phyloP scores from a whole-genome alignment of 2,329 filamentous ascomycete species.

The Neonectria coccinea region DNA sequence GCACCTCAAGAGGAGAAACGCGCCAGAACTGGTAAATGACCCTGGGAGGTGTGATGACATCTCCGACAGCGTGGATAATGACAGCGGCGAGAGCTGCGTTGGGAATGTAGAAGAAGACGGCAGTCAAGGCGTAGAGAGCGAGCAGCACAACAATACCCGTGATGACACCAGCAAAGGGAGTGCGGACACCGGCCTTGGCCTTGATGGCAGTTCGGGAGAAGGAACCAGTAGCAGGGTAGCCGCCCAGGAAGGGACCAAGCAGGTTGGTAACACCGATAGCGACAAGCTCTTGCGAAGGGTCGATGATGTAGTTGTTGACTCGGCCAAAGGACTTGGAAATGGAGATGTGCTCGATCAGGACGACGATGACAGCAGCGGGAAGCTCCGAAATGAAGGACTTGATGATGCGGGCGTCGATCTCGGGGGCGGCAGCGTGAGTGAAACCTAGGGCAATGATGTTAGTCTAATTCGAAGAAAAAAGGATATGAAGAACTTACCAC shows the following conservation, averaged over 20 bases:
- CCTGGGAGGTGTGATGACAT: constrained; percentile 85
- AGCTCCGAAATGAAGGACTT: constrained; percentile 72
- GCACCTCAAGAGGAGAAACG: constrained; percentile 82
- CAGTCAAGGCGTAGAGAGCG: constrained; percentile 84
- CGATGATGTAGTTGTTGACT: constrained; percentile 84
- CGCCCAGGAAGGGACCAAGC: constrained; percentile 82
- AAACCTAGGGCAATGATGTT: constrained; percentile 64
- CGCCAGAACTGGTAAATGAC: constrained; percentile 90
- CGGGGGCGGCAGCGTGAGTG: constrained; percentile 74
- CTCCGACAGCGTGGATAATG: constrained; percentile 91
- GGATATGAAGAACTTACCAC: constrained; percentile 60
- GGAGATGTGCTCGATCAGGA: constrained; percentile 84
- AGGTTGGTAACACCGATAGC: constrained; percentile 82
- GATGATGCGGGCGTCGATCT: constrained; percentile 70
- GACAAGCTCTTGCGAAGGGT: constrained; percentile 83
- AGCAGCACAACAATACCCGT: constrained; percentile 85
- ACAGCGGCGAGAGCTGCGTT: constrained; percentile 80
- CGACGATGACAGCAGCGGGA: constrained; percentile 80
- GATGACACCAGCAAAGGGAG: constrained; percentile 86
- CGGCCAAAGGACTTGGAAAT: constrained; percentile 86
- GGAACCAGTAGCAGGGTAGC: constrained; percentile 87
- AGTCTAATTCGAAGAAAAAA: neutral
- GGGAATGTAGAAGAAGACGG: constrained; percentile 91
- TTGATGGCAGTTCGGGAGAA: constrained; percentile 95
- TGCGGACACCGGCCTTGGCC: constrained; percentile 91